Evolutionary conservation across 176 grass and related monocot species (phyloP), one percentile per base, ranked within the genome.

Genomic region (Rhynchospora tenuis): DNA sequence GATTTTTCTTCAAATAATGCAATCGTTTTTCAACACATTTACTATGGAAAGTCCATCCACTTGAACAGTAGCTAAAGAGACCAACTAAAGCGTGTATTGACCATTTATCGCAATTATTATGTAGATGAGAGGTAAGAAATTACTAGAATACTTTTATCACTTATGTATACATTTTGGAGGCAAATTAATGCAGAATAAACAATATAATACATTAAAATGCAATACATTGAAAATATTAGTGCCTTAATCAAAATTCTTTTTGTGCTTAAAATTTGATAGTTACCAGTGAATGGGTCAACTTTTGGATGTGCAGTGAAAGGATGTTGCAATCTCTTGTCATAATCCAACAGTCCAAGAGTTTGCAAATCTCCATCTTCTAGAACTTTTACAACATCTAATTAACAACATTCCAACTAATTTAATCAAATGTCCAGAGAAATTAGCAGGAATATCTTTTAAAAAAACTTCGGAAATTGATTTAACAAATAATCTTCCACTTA

Each of bases 301-400:
- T 98, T 98, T 33, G 95, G 95, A 87, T 98, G 95, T 83, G 95
- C 95, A 52, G 92, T 98, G 79, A 98, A 98, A 85, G 95, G 87
- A 90, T 98, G 95, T 73, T 87, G 82, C 89, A 98, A 81, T 71
- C 90, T 91, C 73, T 93, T 98, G 73, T 98, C 92, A 65, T 98
- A 98, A 90, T 98, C 95, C 78, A 98, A 78, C 82, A 98, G 84
- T 73, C 95, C 95, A 79, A 98, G 90, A 91, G 95, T 98, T 79
- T 94, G 92, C 74, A 98, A 59, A 70, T 98, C 95, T 87, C 95
- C 95, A 90, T 98, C 95, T 90, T 98, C 95, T 33, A 98, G 87
- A 80, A 98, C 92, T 86, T 90, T 94, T 83, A 98, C 86, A 85
- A 94, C 84, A 84, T 98, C 95, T 98, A 73, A 71, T 89, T 77